Conservation (phyloP, 75 land plant genomes). For the Pinus taeda region DNA sequence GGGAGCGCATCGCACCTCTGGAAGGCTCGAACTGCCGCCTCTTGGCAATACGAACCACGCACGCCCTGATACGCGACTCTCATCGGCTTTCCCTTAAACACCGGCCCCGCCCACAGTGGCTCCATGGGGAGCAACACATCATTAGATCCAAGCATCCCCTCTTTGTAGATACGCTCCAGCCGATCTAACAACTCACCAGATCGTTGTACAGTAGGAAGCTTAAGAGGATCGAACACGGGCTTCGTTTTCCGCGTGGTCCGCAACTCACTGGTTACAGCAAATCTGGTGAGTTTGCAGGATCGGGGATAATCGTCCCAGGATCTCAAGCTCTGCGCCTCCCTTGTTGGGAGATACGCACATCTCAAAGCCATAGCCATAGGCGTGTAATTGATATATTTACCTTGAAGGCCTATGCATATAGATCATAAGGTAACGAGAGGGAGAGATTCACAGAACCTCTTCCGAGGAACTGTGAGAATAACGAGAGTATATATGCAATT, state of each 20-base stretch:
- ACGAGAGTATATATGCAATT: too few species aligned
- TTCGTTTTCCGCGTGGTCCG: not conserved
- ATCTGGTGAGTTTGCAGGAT: not conserved
- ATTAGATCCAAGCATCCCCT: not conserved
- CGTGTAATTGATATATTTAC: too few species aligned
- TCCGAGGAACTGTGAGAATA: too few species aligned
- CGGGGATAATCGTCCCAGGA: too few species aligned
- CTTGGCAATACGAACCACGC: constrained; percentile 34
- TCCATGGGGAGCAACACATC: not conserved
- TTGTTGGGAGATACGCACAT: not conserved
- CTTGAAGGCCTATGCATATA: too few species aligned
- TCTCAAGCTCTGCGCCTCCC: too few species aligned
- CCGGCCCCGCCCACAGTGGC: not conserved
- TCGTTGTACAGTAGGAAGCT: not conserved
- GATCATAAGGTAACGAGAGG: too few species aligned
- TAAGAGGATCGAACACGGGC: not conserved
- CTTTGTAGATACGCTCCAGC: constrained; percentile 18
- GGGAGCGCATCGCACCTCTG: constrained; percentile 17
- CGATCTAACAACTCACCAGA: not conserved
- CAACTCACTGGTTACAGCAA: not conserved
- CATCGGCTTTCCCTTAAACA: constrained; percentile 4
- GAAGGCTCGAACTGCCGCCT: constrained; percentile 25
- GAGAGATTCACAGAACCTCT: too few species aligned
- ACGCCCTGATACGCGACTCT: constrained; percentile 36
- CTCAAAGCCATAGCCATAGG: not conserved